These are phyloP conservation scores for Monosporascus sp. DNA, from an alignment of 2,329 filamentous ascomycete species.

Conservation along the genomic window DNA sequence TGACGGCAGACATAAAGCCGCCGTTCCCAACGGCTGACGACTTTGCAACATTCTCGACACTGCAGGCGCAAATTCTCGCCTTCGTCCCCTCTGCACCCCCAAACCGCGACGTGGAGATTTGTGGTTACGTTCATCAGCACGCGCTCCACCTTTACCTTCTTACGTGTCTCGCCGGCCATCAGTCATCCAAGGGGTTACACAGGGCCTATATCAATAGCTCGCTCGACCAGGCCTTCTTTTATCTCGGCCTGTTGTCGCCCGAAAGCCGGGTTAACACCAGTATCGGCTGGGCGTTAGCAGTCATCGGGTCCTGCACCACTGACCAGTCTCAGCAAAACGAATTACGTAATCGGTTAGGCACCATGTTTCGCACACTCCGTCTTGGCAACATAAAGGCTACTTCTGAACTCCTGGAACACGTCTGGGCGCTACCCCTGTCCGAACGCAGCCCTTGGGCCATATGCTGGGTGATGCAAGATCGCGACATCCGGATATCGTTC, in stretches of 20 bases:
- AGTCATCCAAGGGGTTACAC: conserved; percentile 9
- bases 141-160: conserved; percentile 38
- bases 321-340: conserved; percentile 31
- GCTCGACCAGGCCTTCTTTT: conserved; percentile 23
- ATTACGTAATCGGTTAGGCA: conserved; percentile 27
- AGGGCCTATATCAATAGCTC: not conserved
- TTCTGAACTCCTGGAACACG: conserved; percentile 33
- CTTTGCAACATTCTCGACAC: conserved; percentile 36
- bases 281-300: conserved; percentile 34
- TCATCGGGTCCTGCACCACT: conserved; percentile 32
- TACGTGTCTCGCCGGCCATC: conserved; percentile 19
- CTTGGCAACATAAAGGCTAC: conserved; percentile 42
- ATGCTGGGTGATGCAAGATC: conserved; percentile 38
- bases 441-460: conserved; percentile 37
- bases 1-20: conserved; percentile 19
- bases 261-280: conserved; percentile 33
- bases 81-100: conserved; percentile 26
- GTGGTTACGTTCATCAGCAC: conserved; percentile 39
- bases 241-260: conserved; percentile 27
- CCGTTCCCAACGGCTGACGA: conserved; percentile 31
- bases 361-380: conserved; percentile 33
- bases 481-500: conserved; percentile 45
- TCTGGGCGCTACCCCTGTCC: conserved; percentile 33
- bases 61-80: conserved; percentile 36
- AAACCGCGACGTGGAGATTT: conserved; percentile 32